Evolutionary conservation across 441 rosid species (phyloP).

Genomic region (Euphorbia corollata): DNA sequence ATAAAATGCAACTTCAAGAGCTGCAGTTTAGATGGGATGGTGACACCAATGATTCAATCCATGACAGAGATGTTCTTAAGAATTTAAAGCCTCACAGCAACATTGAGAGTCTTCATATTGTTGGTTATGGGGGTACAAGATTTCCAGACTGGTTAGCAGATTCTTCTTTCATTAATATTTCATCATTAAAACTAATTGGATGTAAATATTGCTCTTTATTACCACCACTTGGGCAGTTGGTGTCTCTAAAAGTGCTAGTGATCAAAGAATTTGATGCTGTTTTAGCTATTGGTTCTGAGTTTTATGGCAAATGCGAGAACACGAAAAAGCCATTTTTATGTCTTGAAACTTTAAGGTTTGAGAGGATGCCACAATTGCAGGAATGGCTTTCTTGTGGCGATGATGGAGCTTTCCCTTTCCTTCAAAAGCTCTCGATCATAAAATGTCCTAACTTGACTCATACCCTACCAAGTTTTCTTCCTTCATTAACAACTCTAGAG

Average conservation of each 20-base stretch:
- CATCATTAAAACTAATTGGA: not conserved
- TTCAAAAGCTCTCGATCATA: not conserved
- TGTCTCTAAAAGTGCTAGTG: not conserved
- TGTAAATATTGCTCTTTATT: not conserved
- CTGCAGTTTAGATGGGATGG: slow-evolving; percentile 29
- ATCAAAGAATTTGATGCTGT: not conserved
- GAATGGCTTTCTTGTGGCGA: slow-evolving; percentile 1
- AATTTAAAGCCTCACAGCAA: slow-evolving; percentile 11
- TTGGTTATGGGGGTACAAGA: slow-evolving; percentile 25
- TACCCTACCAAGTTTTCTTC: not conserved
- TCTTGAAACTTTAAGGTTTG: not conserved
- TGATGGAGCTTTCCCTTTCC: slow-evolving; percentile 9
- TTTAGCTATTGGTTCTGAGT: slow-evolving; percentile 2
- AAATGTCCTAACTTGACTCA: slow-evolving; percentile 3
- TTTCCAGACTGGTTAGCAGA: slow-evolving; percentile 30
- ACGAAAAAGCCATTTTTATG: slow-evolving; percentile 1
- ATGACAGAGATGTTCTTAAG: slow-evolving; percentile 20
- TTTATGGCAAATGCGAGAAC: not conserved
- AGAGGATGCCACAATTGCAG: slow-evolving; percentile 2
- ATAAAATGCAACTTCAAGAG: slow-evolving; percentile 22
- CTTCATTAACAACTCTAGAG: not conserved
- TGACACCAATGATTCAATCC: slow-evolving; percentile 14
- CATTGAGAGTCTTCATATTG: slow-evolving; percentile 13
- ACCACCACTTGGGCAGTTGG: slow-evolving; percentile 7
- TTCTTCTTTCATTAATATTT: slow-evolving; percentile 23